Percentiles rank a stretch among this genome's conserved stretches.
phyloP scores from a whole-genome alignment of 129 eudicot genomes.

The Artemisia tridentata region DNA sequence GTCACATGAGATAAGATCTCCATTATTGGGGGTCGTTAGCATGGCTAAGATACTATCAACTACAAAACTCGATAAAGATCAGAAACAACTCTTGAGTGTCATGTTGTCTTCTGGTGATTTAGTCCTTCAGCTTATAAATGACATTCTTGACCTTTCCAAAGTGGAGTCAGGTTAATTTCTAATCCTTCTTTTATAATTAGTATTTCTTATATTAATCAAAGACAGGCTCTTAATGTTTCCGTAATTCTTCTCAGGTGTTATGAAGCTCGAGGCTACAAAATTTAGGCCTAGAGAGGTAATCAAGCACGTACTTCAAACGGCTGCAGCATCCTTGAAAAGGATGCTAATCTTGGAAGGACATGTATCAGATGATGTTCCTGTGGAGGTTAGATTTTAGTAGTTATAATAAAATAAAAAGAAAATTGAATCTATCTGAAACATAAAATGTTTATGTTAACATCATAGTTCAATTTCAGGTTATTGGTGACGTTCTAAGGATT shows the following conservation, averaged over 20 bases:
- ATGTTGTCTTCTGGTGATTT: conserved; percentile 94
- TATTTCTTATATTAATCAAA: not conserved
- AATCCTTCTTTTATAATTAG: conserved; percentile 21
- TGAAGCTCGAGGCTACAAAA: conserved; percentile 92
- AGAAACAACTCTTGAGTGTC: conserved; percentile 62
- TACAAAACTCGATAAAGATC: conserved; percentile 84
- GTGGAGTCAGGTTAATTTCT: conserved; percentile 77
- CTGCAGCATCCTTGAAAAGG: conserved; percentile 85
- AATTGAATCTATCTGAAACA: not conserved
- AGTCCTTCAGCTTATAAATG: conserved; percentile 86
- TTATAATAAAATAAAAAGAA: no score
- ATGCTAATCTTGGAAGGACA: conserved; percentile 82
- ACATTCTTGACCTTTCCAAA: conserved; percentile 95
- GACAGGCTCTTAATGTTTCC: not conserved
- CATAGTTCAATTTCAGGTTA: conserved; percentile 56
- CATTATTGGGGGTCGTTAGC: conserved; percentile 85
- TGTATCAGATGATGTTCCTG: conserved; percentile 71
- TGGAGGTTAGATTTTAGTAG: conserved; percentile 89
- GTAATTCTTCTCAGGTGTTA: conserved; percentile 59
- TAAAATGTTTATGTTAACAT: conserved; percentile 1
- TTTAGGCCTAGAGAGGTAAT: conserved; percentile 98
- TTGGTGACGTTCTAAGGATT: conserved; percentile 89
- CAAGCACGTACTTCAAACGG: conserved; percentile 92
- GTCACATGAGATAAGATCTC: conserved; percentile 99
- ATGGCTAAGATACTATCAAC: conserved; percentile 84